These are phyloP conservation scores for Cutaneotrichosporon cavernicola DNA, from an alignment of 1,284 basidiomycete species.

Conservation along the genomic window DNA sequence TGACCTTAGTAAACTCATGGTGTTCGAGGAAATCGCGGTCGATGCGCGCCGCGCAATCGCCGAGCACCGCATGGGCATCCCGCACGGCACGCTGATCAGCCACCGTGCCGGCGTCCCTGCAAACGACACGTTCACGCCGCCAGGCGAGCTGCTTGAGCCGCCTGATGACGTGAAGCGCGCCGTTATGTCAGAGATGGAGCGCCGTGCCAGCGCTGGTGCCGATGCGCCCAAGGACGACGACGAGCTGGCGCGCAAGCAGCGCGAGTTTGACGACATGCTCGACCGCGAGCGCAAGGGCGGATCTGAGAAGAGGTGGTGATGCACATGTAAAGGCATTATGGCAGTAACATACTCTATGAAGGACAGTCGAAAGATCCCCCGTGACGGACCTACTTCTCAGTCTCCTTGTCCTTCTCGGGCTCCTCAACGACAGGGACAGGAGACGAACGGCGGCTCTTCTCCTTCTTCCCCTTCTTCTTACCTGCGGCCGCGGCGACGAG, in stretches of 20 bases:
- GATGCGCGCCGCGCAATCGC: slow-evolving; percentile 28
- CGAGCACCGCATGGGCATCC: slow-evolving; percentile 21
- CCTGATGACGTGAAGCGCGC: not conserved
- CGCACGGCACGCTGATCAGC: slow-evolving; percentile 17
- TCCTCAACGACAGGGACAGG: not conserved
- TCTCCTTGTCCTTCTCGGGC: not conserved
- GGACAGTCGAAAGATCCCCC: not conserved
- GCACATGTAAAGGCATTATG: not conserved
- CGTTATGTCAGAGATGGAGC: not conserved
- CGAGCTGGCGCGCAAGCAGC: slow-evolving; percentile 30
- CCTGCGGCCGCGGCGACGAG: slow-evolving; percentile 53
- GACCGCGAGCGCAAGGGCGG: slow-evolving; percentile 39
- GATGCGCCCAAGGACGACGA: slow-evolving; percentile 8
- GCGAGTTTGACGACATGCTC: slow-evolving; percentile 42
- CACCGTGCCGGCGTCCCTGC: slow-evolving; percentile 17
- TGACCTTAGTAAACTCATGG: slow-evolving; percentile 37
- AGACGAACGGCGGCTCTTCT: slow-evolving; percentile 23
- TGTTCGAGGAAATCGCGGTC: slow-evolving; percentile 41
- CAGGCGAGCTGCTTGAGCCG: not conserved
- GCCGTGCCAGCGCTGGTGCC: not conserved
- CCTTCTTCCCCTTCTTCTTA: slow-evolving; percentile 51
- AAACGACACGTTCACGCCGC: slow-evolving; percentile 8
- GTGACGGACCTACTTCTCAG: not conserved
- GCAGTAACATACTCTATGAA: slow-evolving; percentile 8
- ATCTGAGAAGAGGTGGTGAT: slow-evolving; percentile 19